Conservation (phyloP, 805 yeast genomes). For the Barnettozyma wickerhamii region DNA sequence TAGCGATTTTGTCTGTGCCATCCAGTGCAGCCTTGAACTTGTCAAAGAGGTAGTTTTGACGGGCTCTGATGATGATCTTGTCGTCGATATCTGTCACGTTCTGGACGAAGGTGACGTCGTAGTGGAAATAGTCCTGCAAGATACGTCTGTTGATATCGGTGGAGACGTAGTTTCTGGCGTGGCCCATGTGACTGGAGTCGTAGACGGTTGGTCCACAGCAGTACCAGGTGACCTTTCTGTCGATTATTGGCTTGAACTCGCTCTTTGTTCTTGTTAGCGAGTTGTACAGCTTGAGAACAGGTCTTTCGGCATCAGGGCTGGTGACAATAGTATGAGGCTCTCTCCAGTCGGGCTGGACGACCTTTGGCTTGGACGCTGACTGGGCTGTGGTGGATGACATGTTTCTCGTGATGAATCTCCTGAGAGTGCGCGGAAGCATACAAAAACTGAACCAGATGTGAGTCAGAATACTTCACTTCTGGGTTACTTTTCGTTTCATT, state of each 20-base stretch:
- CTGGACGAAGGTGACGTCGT: conserved; percentile 82
- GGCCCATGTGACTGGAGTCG: conserved; percentile 97
- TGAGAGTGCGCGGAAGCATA: conserved; percentile 1
- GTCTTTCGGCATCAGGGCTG: conserved; percentile 13
- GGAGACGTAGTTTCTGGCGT: conserved; percentile 94
- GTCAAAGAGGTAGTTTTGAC: conserved; percentile 80
- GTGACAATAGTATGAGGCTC: conserved; percentile 27
- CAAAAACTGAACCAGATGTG: too few relatives aligned
- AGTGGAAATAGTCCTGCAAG: conserved; percentile 87
- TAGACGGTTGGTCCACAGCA: conserved; percentile 99
- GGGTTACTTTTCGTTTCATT: background rate
- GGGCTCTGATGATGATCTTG: conserved; percentile 90
- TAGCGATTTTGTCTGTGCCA: conserved; percentile 21
- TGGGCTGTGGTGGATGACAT: conserved; percentile 17
- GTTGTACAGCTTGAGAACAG: conserved; percentile 67
- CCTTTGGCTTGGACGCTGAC: conserved; percentile 23
- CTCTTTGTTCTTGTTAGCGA: conserved; percentile 79
- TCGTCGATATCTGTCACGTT: conserved; percentile 99
- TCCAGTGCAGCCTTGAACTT: conserved; percentile 39
- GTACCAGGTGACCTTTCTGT: conserved; percentile 82
- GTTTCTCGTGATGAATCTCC: conserved; percentile 8
- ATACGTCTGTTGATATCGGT: conserved; percentile 91
- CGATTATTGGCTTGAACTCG: conserved; percentile 65
- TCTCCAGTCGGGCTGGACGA: conserved; percentile 51
- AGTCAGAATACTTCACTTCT: too few relatives aligned